These are phyloP conservation scores for Cordyceps pruinosa DNA, from an alignment of 2,329 filamentous ascomycete genomes.

Conservation along the genomic window DNA sequence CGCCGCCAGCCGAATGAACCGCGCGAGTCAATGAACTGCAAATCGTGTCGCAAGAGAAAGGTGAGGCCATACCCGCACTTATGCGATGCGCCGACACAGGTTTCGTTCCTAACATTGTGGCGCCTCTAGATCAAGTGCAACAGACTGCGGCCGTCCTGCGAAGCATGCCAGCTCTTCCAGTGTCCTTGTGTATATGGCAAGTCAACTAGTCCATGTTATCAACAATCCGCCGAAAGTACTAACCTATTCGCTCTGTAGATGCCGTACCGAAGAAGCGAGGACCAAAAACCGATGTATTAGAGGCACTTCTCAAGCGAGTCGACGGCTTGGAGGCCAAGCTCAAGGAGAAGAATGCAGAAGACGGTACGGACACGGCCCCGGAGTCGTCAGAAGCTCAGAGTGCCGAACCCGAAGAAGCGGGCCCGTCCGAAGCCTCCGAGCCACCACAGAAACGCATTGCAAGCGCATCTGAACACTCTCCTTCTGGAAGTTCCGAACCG, in stretches of 20 bases:
- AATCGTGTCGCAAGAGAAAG: constrained; percentile 88
- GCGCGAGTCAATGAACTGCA: constrained; percentile 91
- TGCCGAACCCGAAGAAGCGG: constrained; percentile 15
- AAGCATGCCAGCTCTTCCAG: constrained; percentile 84
- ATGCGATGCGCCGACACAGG: background rate
- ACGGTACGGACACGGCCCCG: background rate
- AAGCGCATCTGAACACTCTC: constrained; percentile 28
- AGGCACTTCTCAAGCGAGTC: constrained; percentile 76
- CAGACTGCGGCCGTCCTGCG: constrained; percentile 73
- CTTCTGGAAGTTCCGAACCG: constrained; percentile 30
- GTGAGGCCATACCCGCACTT: constrained; percentile 37
- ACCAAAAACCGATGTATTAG: constrained; percentile 82
- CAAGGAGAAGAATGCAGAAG: constrained; percentile 53
- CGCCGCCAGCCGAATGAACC: constrained; percentile 67
- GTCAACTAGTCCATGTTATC: constrained; percentile 19
- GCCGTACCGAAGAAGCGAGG: constrained; percentile 85
- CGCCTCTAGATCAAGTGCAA: constrained; percentile 78
- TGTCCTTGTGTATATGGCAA: constrained; percentile 83
- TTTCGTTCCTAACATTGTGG: constrained; percentile 2
- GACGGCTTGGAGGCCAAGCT: constrained; percentile 77
- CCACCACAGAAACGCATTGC: constrained; percentile 35
- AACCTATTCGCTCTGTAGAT: constrained; percentile 42
- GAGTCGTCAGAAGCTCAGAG: constrained; percentile 4
- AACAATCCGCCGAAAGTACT: background rate
- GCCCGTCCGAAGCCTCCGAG: constrained; percentile 28